phyloP scores from a whole-genome alignment of 805 yeast genomes.

The Alloascoidea hylecoeti region DNA sequence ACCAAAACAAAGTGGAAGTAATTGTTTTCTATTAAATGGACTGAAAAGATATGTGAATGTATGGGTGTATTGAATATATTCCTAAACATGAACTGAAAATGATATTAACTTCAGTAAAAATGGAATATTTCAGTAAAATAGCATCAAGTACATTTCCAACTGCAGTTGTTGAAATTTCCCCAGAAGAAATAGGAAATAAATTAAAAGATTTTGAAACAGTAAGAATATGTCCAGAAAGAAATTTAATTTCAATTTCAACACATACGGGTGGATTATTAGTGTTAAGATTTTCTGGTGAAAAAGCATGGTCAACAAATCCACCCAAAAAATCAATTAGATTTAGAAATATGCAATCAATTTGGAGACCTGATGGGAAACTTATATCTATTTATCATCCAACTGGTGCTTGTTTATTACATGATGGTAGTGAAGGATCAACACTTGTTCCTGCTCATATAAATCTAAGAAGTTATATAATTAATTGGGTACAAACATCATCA shows the following conservation, averaged over 20 bases:
- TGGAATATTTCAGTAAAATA: no score
- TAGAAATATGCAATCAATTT: conserved; percentile 10
- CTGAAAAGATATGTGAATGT: no score
- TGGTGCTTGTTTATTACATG: conserved; percentile 27
- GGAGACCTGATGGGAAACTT: conserved; percentile 24
- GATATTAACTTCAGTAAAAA: no score
- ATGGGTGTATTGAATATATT: no score
- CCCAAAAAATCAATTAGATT: conserved; percentile 9
- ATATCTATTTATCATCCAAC: conserved; percentile 13
- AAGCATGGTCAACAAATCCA: conserved; percentile 33
- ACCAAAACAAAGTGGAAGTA: no score
- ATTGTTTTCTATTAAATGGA: no score
- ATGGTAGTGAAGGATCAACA: conserved; percentile 27
- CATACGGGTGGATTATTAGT: conserved; percentile 34
- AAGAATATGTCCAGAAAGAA: conserved; percentile 45
- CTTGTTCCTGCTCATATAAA: conserved; percentile 14
- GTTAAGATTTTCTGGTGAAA: conserved; percentile 36
- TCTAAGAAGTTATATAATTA: conserved; percentile 9
- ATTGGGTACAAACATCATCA: conserved; percentile 2
- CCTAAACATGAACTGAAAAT: no score
- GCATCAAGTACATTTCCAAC: no score
- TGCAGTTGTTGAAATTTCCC: no score
- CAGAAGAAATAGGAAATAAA: no score
- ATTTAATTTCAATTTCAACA: conserved; percentile 31
- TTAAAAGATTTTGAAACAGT: no score